Percentiles rank a stretch among this genome's conserved stretches.
phyloP scores from a whole-genome alignment of 1,284 basidiomycete genomes.

The Rhodotorula sp. region DNA sequence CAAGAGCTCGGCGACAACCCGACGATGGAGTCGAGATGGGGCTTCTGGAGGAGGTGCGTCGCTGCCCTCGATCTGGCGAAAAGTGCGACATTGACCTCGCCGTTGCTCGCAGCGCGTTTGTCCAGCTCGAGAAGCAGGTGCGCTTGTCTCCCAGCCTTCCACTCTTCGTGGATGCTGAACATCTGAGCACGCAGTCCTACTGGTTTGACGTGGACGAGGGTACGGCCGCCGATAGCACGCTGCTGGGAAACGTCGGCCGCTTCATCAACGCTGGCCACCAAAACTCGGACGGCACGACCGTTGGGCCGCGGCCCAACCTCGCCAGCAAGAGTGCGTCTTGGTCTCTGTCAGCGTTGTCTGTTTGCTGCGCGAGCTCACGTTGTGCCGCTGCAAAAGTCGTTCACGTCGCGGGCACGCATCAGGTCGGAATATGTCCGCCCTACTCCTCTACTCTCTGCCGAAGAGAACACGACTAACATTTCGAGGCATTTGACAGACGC shows the following conservation, averaged over 20 bases:
- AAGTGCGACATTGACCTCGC: not conserved
- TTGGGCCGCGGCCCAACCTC: not conserved
- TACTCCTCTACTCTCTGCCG: not conserved
- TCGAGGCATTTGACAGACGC: not conserved
- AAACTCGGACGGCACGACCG: not conserved
- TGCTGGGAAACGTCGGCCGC: not conserved
- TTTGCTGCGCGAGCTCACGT: not conserved
- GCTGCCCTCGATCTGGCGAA: not conserved
- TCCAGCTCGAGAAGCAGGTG: not conserved
- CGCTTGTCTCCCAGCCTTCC: not conserved
- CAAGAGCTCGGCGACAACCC: not conserved
- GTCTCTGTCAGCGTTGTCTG: not conserved
- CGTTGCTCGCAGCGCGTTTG: not conserved
- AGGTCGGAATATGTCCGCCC: conserved; percentile 9
- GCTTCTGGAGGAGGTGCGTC: not conserved
- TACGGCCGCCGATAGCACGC: conserved; percentile 4
- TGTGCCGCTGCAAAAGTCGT: not conserved
- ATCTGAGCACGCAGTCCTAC: not conserved
- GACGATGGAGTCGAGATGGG: not conserved
- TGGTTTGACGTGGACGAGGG: conserved; percentile 13
- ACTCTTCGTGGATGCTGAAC: not conserved
- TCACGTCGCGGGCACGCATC: conserved; percentile 18
- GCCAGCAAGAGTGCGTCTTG: not conserved
- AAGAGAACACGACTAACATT: too few species aligned
- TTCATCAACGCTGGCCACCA: conserved; percentile 13